These are phyloP conservation scores for Penicillium cataractarum DNA, from an alignment of 495 filamentous ascomycete genomes.

Conservation along the genomic window DNA sequence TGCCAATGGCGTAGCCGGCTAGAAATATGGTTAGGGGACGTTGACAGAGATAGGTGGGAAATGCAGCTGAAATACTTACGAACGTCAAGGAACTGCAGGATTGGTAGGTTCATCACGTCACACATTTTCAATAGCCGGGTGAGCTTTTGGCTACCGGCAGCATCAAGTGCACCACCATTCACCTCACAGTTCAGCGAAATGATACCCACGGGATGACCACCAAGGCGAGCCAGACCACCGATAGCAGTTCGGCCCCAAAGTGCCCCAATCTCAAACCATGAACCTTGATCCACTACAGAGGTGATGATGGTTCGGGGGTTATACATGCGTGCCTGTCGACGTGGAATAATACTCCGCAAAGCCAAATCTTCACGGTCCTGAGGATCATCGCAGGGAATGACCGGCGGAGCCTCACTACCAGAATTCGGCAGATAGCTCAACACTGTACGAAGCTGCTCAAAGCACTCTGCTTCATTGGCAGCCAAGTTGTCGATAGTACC, in stretches of 20 bases:
- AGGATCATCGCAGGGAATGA: conserved; percentile 49
- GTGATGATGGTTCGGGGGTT: conserved; percentile 58
- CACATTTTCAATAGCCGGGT: conserved; percentile 61
- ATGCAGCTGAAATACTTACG: conserved; percentile 34
- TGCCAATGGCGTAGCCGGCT: conserved; percentile 66
- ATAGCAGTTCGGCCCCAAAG: conserved; percentile 66
- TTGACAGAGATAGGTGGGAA: background rate
- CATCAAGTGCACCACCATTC: conserved; percentile 63
- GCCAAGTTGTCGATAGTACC: conserved; percentile 69
- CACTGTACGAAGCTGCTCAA: conserved; percentile 60
- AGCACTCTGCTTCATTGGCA: conserved; percentile 60
- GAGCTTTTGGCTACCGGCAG: conserved; percentile 61
- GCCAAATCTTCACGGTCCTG: conserved; percentile 48
- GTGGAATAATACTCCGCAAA: conserved; percentile 59
- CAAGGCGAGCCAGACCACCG: conserved; percentile 58
- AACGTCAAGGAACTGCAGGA: conserved; percentile 65
- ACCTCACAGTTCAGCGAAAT: conserved; percentile 62
- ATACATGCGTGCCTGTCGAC: conserved; percentile 62
- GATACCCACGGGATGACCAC: conserved; percentile 58
- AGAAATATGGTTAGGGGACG: conserved; percentile 7
- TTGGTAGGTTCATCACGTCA: conserved; percentile 65
- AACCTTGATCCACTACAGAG: conserved; percentile 55
- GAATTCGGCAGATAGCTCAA: conserved; percentile 59
- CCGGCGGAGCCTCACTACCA: conserved; percentile 56
- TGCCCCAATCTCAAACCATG: conserved; percentile 65